Evolutionary conservation across 1,284 basidiomycete genomes (phyloP), one percentile per base, ranked within the genome.

Genomic region (Boletus semigastroideus): DNA sequence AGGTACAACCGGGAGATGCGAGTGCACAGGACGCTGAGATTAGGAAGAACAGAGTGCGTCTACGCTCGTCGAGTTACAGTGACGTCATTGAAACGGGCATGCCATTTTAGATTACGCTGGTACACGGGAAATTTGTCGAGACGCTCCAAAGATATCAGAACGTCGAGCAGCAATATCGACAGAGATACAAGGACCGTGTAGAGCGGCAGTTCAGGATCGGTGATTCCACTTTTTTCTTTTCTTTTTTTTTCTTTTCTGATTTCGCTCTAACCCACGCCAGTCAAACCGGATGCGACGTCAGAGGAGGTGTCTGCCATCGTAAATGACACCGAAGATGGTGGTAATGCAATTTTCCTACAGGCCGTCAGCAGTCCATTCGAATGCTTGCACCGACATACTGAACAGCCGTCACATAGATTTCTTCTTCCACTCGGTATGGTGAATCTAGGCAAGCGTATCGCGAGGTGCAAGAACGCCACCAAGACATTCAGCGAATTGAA

Each of bases 201-300:
- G 93, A 93, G 74, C 80, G 94, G 52, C 95, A 98, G 70, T 87
- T 92, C 74, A 86, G 80, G 68, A 97, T 97, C 53, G 88, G 88
- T 84, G 52, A 37, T 74, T 62, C 12, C n/a, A 48, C 39, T 43
- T 37, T 37, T 9, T 36, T 37, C n/a, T n/a, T n/a, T 74, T 62
- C 12, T 16, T 46, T 38, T 43, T 37, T 37, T 9, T 37, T 37
- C 39, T 43, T 36, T 37, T 9, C 34, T 36, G 31, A n/a, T 27
- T 28, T 19, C 30, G 11, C 36, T 40, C 46, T 27, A 31, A 59
- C 20, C 48, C 42, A 33, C 25, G 20, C 51, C 7, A 85, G 92
- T 95, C 52, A 96, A 97, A 74, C 93, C 93, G 8, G 86, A 94
- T 64, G 94, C 94, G 3, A 88, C 92, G 14, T 80, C 83, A 5